Evolutionary conservation across 345 rosid species (phyloP).

Genomic region (Populus alba): DNA sequence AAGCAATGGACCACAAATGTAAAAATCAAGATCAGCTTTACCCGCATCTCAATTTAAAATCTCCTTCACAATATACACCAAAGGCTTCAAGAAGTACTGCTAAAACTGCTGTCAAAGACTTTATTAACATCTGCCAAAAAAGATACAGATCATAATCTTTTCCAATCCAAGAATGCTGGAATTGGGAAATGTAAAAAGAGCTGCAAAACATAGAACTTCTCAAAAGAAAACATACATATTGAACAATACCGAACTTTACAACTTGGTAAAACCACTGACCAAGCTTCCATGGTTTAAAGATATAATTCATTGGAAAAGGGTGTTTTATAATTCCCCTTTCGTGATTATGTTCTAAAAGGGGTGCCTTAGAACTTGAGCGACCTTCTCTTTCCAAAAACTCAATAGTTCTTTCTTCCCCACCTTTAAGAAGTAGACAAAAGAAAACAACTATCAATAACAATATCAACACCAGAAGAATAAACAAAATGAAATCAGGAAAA

Average conservation of each 20-base stretch:
- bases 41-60: conserved; percentile 88
- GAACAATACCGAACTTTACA: conserved; percentile 95
- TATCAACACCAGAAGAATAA: conserved; percentile 3
- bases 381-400: conserved; percentile 92
- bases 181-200: conserved; percentile 2
- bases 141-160: conserved; percentile 4
- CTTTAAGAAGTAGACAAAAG: conserved; percentile 33
- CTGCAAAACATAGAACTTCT: conserved; percentile 13
- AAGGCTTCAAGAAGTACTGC: conserved; percentile 93
- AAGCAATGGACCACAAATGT: not conserved
- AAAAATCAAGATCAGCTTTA: conserved; percentile 40
- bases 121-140: conserved; percentile 84
- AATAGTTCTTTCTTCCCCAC: conserved; percentile 88
- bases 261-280: conserved; percentile 95
- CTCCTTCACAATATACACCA: conserved; percentile 93
- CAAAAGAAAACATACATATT: conserved; percentile 71
- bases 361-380: conserved; percentile 54
- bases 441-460: conserved; percentile 3
- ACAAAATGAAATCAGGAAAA: not conserved
- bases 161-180: conserved; percentile 14
- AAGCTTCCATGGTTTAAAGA: conserved; percentile 88
- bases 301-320: conserved; percentile 81
- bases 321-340: conserved; percentile 71
- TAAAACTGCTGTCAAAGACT: conserved; percentile 70
- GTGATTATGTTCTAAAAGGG: conserved; percentile 55